Percentiles rank a stretch among this genome's conserved stretches.
Evolutionary conservation across 2,329 filamentous ascomycete species (phyloP).

Genomic region (Ophiostoma tasmaniense): DNA sequence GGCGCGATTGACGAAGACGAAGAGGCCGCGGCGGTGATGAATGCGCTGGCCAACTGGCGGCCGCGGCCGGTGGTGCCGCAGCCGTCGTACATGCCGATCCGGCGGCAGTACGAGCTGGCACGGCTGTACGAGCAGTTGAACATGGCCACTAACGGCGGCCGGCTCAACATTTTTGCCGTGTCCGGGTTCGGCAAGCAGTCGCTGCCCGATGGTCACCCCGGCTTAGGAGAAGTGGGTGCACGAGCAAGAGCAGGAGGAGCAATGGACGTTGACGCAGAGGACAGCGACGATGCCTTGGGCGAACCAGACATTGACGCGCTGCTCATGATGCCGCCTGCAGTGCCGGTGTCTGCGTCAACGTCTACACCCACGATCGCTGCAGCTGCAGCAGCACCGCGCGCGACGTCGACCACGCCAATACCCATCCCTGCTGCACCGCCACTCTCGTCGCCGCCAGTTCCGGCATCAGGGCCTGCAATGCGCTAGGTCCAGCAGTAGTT

Average conservation of each 20-base stretch:
- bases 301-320: constrained; percentile 43
- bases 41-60: constrained; percentile 63
- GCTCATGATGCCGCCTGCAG: constrained; percentile 21
- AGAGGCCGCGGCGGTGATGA: constrained; percentile 84
- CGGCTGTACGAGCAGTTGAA: constrained; percentile 58
- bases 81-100: constrained; percentile 51
- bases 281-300: constrained; percentile 49
- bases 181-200: constrained; percentile 48
- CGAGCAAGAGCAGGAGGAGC: too few relatives aligned
- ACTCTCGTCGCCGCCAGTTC: constrained; percentile 2
- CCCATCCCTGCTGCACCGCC: constrained; percentile 12
- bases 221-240: too few relatives aligned
- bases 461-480: not conserved
- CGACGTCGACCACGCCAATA: constrained; percentile 17
- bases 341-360: constrained; percentile 5
- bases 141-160: constrained; percentile 57
- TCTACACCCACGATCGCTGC: constrained; percentile 2
- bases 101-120: constrained; percentile 53
- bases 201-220: constrained; percentile 42
- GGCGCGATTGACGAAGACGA: constrained; percentile 89
- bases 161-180: constrained; percentile 57
- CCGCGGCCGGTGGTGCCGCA: constrained; percentile 70
- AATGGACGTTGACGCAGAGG: constrained; percentile 26
- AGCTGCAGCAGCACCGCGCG: not conserved
- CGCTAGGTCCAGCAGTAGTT: too few relatives aligned